Evolutionary conservation across 306 rosid species (phyloP).

Genomic region (Citrullus mucosospermus): DNA sequence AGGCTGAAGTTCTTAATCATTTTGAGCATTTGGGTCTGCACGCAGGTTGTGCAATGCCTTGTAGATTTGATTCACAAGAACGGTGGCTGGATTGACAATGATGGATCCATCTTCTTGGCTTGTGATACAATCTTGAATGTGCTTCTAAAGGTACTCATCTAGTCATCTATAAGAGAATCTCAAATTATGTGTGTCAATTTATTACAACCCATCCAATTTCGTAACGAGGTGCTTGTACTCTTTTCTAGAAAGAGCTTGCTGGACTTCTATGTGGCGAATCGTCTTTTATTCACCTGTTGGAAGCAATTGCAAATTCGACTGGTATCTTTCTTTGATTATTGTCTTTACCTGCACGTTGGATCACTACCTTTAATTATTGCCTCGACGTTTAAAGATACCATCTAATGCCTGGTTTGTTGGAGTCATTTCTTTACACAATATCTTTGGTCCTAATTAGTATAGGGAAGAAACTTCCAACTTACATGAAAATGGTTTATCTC

Average conservation of each 20-base stretch:
- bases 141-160: conserved; percentile 57
- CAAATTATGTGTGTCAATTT: neutral
- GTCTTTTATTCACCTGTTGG: conserved; percentile 40
- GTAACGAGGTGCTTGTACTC: conserved; percentile 15
- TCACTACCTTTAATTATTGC: too few relatives aligned
- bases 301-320: conserved; percentile 65
- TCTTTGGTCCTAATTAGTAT: neutral
- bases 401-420: neutral
- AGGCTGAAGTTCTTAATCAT: neutral
- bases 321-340: conserved; percentile 25
- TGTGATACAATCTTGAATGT: conserved; percentile 80
- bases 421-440: neutral
- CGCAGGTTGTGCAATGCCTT: conserved; percentile 78
- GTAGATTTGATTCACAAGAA: conserved; percentile 35
- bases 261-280: conserved; percentile 32
- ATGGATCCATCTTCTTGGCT: conserved; percentile 58
- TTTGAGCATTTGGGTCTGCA: conserved; percentile 13
- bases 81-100: conserved; percentile 29
- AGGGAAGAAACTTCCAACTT: neutral
- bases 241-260: conserved; percentile 44
- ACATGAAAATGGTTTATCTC: neutral
- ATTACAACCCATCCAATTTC: neutral
- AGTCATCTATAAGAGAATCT: neutral
- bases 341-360: too few relatives aligned
- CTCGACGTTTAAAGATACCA: too few relatives aligned